Evolutionary conservation across 352 stramenopile species (phyloP).

Genomic region (Phytophthora litchii): DNA sequence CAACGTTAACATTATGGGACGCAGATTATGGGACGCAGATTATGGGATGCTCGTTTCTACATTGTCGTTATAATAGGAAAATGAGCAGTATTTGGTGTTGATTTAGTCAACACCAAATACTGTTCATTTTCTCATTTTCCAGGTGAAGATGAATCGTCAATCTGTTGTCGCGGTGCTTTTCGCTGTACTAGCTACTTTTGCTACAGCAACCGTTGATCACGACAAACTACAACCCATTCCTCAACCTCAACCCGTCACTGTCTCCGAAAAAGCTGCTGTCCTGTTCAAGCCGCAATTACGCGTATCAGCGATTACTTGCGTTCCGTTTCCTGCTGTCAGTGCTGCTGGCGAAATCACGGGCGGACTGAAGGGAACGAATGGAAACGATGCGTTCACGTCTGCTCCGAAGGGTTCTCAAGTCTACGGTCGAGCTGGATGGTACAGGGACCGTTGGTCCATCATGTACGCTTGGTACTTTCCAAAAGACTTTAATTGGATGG

Average conservation of each 20-base stretch:
- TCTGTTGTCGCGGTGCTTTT: not conserved
- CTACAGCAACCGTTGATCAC: not conserved
- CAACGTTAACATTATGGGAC: too few relatives aligned
- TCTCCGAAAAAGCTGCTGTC: not conserved
- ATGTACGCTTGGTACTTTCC: not conserved
- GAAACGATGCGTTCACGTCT: not conserved
- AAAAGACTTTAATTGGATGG: not conserved
- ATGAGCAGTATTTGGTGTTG: too few relatives aligned
- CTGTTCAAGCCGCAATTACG: not conserved
- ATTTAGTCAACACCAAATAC: too few relatives aligned
- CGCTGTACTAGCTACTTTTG: not conserved
- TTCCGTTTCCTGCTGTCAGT: not conserved
- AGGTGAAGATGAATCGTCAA: not conserved
- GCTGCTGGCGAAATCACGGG: not conserved
- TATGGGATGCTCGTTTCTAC: too few relatives aligned
- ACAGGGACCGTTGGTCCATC: not conserved
- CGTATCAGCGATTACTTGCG: not conserved
- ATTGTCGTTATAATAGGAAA: too few relatives aligned
- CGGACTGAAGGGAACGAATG: not conserved
- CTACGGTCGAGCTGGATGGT: not conserved
- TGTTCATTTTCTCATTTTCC: not conserved
- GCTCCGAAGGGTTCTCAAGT: not conserved
- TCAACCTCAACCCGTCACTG: not conserved
- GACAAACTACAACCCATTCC: not conserved
- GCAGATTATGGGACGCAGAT: too few relatives aligned